Conservation (phyloP, 2,329 filamentous ascomycete genomes). For the Arthrobotrys entomopaga region DNA sequence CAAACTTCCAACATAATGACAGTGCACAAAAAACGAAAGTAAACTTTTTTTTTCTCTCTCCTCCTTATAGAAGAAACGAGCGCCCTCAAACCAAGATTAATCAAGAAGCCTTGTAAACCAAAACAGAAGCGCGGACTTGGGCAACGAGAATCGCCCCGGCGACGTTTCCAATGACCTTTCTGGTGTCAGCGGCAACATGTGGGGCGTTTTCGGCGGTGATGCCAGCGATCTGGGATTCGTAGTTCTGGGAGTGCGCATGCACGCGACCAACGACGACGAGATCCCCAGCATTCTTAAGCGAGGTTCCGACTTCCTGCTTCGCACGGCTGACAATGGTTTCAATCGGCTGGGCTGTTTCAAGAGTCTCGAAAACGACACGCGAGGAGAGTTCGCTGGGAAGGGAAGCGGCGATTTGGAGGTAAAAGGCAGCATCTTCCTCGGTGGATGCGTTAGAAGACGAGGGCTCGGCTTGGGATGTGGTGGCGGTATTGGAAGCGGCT, state of each 20-base stretch:
- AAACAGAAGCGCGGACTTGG: conserved; percentile 49
- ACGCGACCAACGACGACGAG: conserved; percentile 74
- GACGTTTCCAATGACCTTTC: conserved; percentile 69
- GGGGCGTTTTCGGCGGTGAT: conserved; percentile 55
- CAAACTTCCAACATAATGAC: conserved; percentile 1
- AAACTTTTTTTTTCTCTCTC: no score
- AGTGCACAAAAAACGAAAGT: not conserved
- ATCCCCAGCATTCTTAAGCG: conserved; percentile 74
- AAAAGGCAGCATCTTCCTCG: conserved; percentile 68
- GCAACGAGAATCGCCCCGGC: conserved; percentile 65
- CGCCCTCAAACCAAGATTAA: conserved; percentile 1
- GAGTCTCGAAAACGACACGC: conserved; percentile 69
- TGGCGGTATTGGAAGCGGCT: conserved; percentile 35
- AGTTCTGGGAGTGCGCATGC: conserved; percentile 62
- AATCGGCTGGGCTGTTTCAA: conserved; percentile 57
- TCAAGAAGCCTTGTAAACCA: conserved; percentile 46
- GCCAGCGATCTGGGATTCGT: conserved; percentile 53
- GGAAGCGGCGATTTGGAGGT: conserved; percentile 69
- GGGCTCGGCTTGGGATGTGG: conserved; percentile 53
- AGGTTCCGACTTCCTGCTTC: conserved; percentile 70
- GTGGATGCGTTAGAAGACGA: conserved; percentile 55
- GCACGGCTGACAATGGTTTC: conserved; percentile 62
- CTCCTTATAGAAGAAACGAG: not conserved
- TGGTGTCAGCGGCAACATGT: conserved; percentile 63
- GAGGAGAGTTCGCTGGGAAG: conserved; percentile 66